Base-by-base conservation (phyloP, 306 rosid species). In the Boehmeria nivea region DNA sequence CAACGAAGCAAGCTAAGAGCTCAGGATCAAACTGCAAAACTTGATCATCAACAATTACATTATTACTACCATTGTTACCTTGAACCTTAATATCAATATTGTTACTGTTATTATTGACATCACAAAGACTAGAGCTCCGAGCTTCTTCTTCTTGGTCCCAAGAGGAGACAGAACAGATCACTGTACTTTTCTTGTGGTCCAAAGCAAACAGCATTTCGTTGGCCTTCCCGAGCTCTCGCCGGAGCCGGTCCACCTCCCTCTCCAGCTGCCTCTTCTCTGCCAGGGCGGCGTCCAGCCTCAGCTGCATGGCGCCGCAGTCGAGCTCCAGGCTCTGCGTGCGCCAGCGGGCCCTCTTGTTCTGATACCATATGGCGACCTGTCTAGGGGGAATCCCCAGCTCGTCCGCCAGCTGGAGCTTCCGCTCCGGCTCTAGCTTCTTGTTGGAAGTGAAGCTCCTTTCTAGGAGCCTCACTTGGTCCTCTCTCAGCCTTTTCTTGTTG, bases 281-380 rank as follows among this genome's bases (percentile, higher is more conserved):
- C 43, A 81, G 11, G 6, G 78, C 77, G 19, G 15, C 59, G 49
- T 80, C 81, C 12, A 84, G 73, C 75, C 43, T 70, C 26, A 31
- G 22, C 44, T 72, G 84, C 19, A 84, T 65, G 3, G 64, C 64
- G 8, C 33, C 53, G 13, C 71, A 66, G 34, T 73, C 78, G 19
- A 63, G 56, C 81, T 84, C 87, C 3, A 84, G 76, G 72, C 28
- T 75, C 45, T 78, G 87, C 0, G 71, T 81, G 72, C 77, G 76
- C 80, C 82, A 75, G 33, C 93, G 64, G 1, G 87, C 87, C 26
- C 93, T 73, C 63, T 75, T 80, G 79, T 81, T 84, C 40, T 84
- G 83, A 72, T 75, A 84, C 93, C 93, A 84, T 18, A 84, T 58
- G 0, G 93, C 81, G 6, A 81, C 75, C 57, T 84, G 82, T 39